These are phyloP conservation scores for Nakazawaea ambrosiae DNA, from an alignment of 805 yeast genomes.

Conservation along the genomic window DNA sequence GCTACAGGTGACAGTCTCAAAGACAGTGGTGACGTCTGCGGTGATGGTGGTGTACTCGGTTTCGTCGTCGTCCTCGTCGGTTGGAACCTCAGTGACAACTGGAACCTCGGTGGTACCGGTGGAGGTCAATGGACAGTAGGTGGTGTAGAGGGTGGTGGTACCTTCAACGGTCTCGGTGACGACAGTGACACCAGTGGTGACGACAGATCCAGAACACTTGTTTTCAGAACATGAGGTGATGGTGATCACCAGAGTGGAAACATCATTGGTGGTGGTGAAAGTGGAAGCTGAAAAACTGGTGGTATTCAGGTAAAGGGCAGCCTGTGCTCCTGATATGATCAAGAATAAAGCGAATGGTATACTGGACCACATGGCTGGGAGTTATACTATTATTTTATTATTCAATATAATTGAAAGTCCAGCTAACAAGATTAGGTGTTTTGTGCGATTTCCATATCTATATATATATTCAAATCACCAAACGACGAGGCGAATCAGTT, in stretches of 20 bases:
- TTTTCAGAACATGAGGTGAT: constrained; percentile 13
- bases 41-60: constrained; percentile 14
- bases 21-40: constrained; percentile 18
- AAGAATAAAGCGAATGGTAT: constrained; percentile 7
- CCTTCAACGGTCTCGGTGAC: constrained; percentile 9
- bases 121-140: constrained; percentile 16
- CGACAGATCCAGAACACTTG: constrained; percentile 8
- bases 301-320: not conserved
- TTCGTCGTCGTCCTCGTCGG: constrained; percentile 12
- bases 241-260: constrained; percentile 14
- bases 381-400: too few relatives aligned
- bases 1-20: constrained; percentile 16
- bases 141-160: constrained; percentile 11
- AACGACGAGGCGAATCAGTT: too few relatives aligned
- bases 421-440: too few relatives aligned
- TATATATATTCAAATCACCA: too few relatives aligned
- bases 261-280: constrained; percentile 15
- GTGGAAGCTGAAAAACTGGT: constrained; percentile 18
- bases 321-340: constrained; percentile 7
- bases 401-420: too few relatives aligned
- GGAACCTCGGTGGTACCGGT: constrained; percentile 7
- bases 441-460: too few relatives aligned
- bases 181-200: constrained; percentile 13
- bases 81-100: too few relatives aligned
- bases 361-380: too few relatives aligned